phyloP scores from a whole-genome alignment of 495 filamentous ascomycete genomes.

The Podospora pseudopauciseta region DNA sequence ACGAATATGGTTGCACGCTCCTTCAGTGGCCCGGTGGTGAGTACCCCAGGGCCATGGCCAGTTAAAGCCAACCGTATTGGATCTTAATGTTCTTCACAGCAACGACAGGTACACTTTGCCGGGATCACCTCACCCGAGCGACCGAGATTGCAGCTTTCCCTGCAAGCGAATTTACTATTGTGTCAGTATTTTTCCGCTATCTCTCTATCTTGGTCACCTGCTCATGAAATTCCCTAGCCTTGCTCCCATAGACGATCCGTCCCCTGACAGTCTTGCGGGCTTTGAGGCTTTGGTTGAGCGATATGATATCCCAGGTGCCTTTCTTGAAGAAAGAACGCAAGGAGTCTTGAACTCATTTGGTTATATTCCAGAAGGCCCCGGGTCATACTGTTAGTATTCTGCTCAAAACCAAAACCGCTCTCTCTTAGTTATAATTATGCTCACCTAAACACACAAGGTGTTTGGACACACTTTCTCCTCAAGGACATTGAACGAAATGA shows the following conservation, averaged over 20 bases:
- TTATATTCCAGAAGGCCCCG: neutral
- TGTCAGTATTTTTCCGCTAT: neutral
- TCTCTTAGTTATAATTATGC: neutral
- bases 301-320: slow-evolving; percentile 1
- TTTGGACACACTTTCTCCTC: slow-evolving; percentile 1
- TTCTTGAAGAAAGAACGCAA: neutral
- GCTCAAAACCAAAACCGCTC: too few relatives aligned
- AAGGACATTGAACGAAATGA: neutral
- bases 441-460: neutral
- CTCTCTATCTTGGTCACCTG: neutral
- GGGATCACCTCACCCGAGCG: neutral
- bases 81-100: neutral
- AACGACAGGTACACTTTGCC: neutral
- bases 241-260: neutral
- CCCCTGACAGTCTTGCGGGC: neutral
- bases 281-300: neutral
- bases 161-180: neutral
- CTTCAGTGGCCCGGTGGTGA: neutral
- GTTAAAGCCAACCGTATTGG: neutral
- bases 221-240: neutral
- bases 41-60: neutral
- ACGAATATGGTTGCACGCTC: neutral
- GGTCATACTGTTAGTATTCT: neutral
- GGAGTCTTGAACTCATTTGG: neutral
- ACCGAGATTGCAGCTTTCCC: neutral